phyloP scores from a whole-genome alignment of 345 rosid genomes.

The Aegle marmelos region DNA sequence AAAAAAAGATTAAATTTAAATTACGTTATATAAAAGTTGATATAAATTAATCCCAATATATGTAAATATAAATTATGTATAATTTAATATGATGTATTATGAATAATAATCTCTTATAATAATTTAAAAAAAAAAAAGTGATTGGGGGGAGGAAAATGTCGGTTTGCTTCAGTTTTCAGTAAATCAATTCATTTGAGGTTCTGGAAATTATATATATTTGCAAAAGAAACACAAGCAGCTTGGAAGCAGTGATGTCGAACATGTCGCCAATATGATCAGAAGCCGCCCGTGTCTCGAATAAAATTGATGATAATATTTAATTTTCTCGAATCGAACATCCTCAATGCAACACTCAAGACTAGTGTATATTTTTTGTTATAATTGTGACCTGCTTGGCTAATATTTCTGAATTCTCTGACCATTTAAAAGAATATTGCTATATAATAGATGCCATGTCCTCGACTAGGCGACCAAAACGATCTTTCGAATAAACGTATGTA shows the following conservation, averaged over 20 bases:
- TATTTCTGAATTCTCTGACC: background rate
- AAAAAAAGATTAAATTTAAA: too few relatives aligned
- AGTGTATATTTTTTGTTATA: background rate
- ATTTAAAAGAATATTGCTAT: slow-evolving; percentile 9
- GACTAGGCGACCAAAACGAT: background rate
- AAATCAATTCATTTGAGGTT: too few relatives aligned
- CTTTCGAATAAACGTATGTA: background rate
- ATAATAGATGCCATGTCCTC: slow-evolving; percentile 22
- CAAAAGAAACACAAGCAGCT: background rate
- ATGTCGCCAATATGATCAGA: slow-evolving; percentile 7
- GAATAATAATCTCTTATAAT: too few relatives aligned
- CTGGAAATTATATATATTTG: background rate
- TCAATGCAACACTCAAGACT: background rate
- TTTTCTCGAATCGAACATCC: background rate
- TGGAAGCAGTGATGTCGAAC: slow-evolving; percentile 13
- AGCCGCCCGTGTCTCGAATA: background rate
- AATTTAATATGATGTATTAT: too few relatives aligned
- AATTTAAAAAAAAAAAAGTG: too few relatives aligned
- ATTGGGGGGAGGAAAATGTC: too few relatives aligned
- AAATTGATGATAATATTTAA: background rate
- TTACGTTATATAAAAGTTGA: too few relatives aligned
- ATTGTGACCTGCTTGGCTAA: background rate
- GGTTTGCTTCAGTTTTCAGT: too few relatives aligned
- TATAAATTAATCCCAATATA: too few relatives aligned
- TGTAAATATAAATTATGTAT: too few relatives aligned